Conservation (phyloP, 1,284 basidiomycete genomes). For the Singerocomus rubriflavus region DNA sequence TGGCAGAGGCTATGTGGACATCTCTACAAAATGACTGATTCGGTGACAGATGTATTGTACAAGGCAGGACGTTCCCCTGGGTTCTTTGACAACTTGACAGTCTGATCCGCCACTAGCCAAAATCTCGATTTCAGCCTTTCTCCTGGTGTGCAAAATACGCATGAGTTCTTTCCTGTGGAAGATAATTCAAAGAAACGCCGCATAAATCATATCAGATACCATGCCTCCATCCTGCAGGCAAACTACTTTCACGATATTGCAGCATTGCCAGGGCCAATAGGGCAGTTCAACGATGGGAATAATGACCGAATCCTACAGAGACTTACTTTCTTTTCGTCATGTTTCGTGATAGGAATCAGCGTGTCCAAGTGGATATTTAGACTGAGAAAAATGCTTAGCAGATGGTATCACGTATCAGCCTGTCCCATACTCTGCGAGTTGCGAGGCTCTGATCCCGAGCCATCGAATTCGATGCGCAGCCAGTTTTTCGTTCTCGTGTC, state of each 20-base stretch:
- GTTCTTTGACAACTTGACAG: slow-evolving; percentile 2
- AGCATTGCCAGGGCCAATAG: slow-evolving; percentile 69
- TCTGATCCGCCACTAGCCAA: slow-evolving; percentile 35
- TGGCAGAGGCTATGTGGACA: slow-evolving; percentile 16
- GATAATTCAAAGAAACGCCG: background rate
- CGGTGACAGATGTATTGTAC: slow-evolving; percentile 29
- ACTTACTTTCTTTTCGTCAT: slow-evolving; percentile 72
- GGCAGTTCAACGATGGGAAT: slow-evolving; percentile 2
- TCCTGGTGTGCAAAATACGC: slow-evolving; percentile 71
- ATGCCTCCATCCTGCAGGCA: slow-evolving; percentile 74
- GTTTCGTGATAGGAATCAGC: slow-evolving; percentile 65
- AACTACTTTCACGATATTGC: slow-evolving; percentile 34
- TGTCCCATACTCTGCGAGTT: slow-evolving; percentile 52
- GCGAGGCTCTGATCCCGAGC: slow-evolving; percentile 74
- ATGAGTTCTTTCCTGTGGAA: slow-evolving; percentile 66
- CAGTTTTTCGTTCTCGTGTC: slow-evolving; percentile 62
- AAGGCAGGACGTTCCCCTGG: slow-evolving; percentile 18
- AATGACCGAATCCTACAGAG: slow-evolving; percentile 1
- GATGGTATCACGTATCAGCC: background rate
- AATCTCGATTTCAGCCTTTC: slow-evolving; percentile 89
- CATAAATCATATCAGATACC: slow-evolving; percentile 24
- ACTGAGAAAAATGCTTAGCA: slow-evolving; percentile 36
- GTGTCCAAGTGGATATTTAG: slow-evolving; percentile 56
- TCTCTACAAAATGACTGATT: slow-evolving; percentile 28
- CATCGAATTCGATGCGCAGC: slow-evolving; percentile 69